Percentiles rank a stretch among this genome's conserved stretches.
These are phyloP conservation scores for Lolium perenne DNA, from an alignment of 176 grass and related monocot genomes.

Conservation along the genomic window DNA sequence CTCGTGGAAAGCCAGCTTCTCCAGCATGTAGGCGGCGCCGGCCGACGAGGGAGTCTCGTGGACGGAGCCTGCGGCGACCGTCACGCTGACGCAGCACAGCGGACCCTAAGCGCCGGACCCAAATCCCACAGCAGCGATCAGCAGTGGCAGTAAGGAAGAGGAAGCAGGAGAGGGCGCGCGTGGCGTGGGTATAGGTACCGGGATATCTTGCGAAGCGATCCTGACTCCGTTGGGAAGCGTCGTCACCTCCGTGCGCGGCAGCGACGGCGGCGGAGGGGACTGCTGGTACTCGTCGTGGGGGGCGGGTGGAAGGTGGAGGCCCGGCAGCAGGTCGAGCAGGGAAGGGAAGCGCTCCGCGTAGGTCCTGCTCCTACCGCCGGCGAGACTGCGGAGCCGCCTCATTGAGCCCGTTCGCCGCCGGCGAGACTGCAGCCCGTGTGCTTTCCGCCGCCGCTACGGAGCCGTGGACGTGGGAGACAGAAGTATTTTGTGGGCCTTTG, in stretches of 20 bases:
- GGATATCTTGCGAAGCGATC: conserved; percentile 52
- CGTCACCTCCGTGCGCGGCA: not conserved
- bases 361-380: not conserved
- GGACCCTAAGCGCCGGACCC: conserved; percentile 39
- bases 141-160: not conserved
- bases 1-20: not conserved
- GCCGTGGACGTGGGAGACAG: too few relatives aligned
- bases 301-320: conserved; percentile 9
- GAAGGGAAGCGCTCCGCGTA: conserved; percentile 9
- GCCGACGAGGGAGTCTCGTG: not conserved
- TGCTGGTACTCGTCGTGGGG: not conserved
- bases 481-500: too few relatives aligned
- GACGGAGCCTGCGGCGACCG: conserved; percentile 35
- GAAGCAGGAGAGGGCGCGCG: not conserved
- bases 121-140: not conserved
- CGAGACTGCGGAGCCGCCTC: not conserved
- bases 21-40: not conserved
- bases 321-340: not conserved
- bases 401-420: not conserved
- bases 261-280: too few relatives aligned
- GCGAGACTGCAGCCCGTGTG: not conserved
- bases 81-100: conserved; percentile 51
- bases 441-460: too few relatives aligned
- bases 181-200: not conserved
- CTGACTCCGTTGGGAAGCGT: not conserved